These are phyloP conservation scores for rapeseed (Brassica napus) DNA, from an alignment of 345 rosid species.

Conservation along the genomic window DNA sequence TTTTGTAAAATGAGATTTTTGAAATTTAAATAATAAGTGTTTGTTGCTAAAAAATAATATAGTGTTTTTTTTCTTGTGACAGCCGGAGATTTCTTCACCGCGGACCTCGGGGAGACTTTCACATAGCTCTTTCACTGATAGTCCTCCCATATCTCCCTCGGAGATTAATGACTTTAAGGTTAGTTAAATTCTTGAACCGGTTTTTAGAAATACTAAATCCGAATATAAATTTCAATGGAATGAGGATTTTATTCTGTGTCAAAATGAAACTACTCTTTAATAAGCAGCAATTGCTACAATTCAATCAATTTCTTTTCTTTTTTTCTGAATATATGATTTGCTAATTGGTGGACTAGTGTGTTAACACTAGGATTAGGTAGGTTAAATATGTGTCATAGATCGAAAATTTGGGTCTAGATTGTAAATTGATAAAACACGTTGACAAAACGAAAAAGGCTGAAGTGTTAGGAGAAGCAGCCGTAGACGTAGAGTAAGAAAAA, in stretches of 20 bases:
- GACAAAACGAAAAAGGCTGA: conserved; percentile 32
- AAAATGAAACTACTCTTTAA: not conserved
- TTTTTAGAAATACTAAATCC: not conserved
- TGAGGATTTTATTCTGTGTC: not conserved
- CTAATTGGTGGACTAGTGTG: not conserved
- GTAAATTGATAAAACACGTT: conserved; percentile 35
- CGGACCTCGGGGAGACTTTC: conserved; percentile 87
- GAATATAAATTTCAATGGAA: not conserved
- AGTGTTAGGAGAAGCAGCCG: conserved; percentile 14
- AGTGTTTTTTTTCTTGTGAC: not conserved
- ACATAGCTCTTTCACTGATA: conserved; percentile 89
- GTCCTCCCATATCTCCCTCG: conserved; percentile 99
- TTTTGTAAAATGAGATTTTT: not conserved
- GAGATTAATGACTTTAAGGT: conserved; percentile 91
- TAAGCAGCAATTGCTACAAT: not conserved
- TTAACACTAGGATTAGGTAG: conserved; percentile 2
- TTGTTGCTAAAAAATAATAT: no score
- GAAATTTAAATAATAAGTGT: not conserved
- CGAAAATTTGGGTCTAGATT: conserved; percentile 21
- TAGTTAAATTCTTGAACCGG: conserved; percentile 30
- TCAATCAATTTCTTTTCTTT: not conserved
- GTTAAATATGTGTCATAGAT: not conserved
- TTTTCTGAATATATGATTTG: not conserved
- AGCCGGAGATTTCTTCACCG: conserved; percentile 60
- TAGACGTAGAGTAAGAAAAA: conserved; percentile 33